A percentile compares a stretch with the other conserved stretches of the same genome.
Evolutionary conservation across 1,284 basidiomycete species (phyloP).

Genomic region (Ceratobasidium sp.): DNA sequence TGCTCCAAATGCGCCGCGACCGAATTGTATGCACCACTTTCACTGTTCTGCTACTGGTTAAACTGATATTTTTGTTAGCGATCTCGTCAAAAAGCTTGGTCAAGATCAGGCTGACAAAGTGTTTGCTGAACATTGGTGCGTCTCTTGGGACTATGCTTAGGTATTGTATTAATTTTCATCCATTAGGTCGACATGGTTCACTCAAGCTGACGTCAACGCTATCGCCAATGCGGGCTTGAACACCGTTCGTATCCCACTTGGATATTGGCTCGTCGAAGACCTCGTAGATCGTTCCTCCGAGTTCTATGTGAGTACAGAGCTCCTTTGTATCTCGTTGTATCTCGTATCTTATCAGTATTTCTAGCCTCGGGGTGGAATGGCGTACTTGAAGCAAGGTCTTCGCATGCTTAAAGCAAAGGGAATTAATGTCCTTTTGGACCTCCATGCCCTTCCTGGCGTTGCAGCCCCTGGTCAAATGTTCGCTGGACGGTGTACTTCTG

Average conservation of each 20-base stretch:
- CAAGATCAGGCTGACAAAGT: conserved; percentile 67
- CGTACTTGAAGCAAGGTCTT: conserved; percentile 6
- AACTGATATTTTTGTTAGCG: background rate
- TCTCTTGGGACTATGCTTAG: background rate
- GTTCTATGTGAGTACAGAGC: conserved; percentile 58
- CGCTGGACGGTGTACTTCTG: conserved; percentile 67
- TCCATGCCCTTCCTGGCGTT: conserved; percentile 82
- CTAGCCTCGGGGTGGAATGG: conserved; percentile 2
- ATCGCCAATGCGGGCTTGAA: conserved; percentile 72
- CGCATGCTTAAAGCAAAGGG: conserved; percentile 66
- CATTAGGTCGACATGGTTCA: conserved; percentile 72
- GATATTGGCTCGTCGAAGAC: conserved; percentile 83
- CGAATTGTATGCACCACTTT: conserved; percentile 65
- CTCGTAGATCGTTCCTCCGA: conserved; percentile 74
- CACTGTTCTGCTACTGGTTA: background rate
- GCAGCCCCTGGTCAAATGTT: conserved; percentile 55
- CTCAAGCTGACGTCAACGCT: conserved; percentile 68
- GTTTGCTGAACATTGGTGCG: conserved; percentile 76
- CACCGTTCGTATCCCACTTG: conserved; percentile 80
- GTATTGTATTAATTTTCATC: background rate
- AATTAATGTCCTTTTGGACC: conserved; percentile 76
- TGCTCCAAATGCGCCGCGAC: conserved; percentile 70
- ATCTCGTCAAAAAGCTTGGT: conserved; percentile 65
- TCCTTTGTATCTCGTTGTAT: background rate
- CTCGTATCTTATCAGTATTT: background rate